Evolutionary conservation across 164 flowering plant genomes (phyloP), one percentile per base, ranked within the genome.

Genomic region (Piper longum): DNA sequence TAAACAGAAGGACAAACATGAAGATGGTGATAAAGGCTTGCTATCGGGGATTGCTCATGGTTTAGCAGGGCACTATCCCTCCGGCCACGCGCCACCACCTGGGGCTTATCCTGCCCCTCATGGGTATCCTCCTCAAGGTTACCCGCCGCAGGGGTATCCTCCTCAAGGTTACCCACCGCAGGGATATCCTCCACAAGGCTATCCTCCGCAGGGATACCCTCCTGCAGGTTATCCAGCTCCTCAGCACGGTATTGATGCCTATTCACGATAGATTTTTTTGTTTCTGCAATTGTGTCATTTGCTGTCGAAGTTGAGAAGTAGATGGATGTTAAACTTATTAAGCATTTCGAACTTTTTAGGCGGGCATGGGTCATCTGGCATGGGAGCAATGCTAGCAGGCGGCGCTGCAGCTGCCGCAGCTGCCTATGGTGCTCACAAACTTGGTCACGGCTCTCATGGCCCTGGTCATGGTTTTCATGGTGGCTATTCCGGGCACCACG

Each of bases 381-480:
- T 81, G 75, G 91, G 89, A 41, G 71, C 64, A 55, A 26, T 26
- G 36, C 36, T 26, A 26, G 36, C 36, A 26, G 36, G 36, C 2
- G 36, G 36, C 36, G 36, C 87, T 14, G 87, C 89, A 0, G 89
- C 88, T n/a, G 95, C 91, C 0, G 89, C 96, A 17, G 88, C 84
- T 18, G 88, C 86, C 57, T 80, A 78, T 64, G 92, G 92, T 12
- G 82, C 81, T 14, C 89, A 84, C 72, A 78, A 78, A 4, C 43
- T 71, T 17, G 3, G 68, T 16, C 75, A 72, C 9, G 76, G 76
- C 1, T 26, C 36, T 26, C 36, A 26, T 26, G 36, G 36, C 36
- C 36, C 36, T 26, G 36, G 36, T 26, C 36, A 26, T 26, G 4
- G 2, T 58, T 41, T 26, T 26, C 70, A 62, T 13, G 67, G 61